Percentiles rank a stretch among this genome's conserved stretches.
Evolutionary conservation across 495 filamentous ascomycete genomes (phyloP).

Genomic region (Hamigera avellanea): DNA sequence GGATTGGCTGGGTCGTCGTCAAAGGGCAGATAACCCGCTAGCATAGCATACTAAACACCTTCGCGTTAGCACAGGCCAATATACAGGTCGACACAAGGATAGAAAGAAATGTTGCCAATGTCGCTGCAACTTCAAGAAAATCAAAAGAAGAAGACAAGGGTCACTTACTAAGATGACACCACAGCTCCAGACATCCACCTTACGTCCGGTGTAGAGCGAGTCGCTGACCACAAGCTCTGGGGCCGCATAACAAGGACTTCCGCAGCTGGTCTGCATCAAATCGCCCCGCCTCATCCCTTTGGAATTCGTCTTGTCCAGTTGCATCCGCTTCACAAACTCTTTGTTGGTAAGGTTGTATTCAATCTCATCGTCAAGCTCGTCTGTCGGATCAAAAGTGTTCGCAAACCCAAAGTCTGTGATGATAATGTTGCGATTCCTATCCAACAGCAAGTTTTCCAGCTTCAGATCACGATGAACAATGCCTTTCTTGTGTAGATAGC

Average conservation of each 20-base stretch:
- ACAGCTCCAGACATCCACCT: constrained; percentile 99
- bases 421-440: constrained; percentile 96
- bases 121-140: neutral
- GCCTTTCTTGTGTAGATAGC: constrained; percentile 97
- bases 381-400: constrained; percentile 85
- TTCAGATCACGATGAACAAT: constrained; percentile 98
- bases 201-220: constrained; percentile 90
- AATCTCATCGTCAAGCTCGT: constrained; percentile 82
- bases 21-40: constrained; percentile 97
- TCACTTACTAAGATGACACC: constrained; percentile 89
- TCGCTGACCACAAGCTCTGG: constrained; percentile 97
- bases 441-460: constrained; percentile 89
- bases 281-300: constrained; percentile 67
- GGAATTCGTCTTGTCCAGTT: constrained; percentile 71
- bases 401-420: constrained; percentile 99
- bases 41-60: constrained; percentile 78
- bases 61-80: too few species aligned
- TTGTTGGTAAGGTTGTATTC: constrained; percentile 77
- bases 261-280: constrained; percentile 47
- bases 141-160: neutral
- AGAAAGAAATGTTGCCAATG: too few species aligned
- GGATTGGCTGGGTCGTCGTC: constrained; percentile 98
- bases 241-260: constrained; percentile 78
- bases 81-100: too few species aligned
- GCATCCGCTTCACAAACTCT: constrained; percentile 69